Evolutionary conservation across 2,329 filamentous ascomycete species (phyloP), one percentile per base, ranked within the genome.

Genomic region (Nemania sp.): DNA sequence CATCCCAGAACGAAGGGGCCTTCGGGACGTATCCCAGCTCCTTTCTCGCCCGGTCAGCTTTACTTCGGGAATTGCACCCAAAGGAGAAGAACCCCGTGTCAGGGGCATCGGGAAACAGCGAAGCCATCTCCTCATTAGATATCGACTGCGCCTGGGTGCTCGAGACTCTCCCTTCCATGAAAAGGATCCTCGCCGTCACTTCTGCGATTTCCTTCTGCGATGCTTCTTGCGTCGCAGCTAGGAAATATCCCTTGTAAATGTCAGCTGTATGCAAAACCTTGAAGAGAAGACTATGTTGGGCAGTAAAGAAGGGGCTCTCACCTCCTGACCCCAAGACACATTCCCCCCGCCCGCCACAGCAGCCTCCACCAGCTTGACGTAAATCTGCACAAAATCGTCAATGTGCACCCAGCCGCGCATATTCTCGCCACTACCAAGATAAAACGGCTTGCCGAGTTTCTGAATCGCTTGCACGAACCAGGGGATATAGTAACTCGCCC

Each of bases 361-460:
- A 11, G 42, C 42, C 12, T 45, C 42, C 4, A 45, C 42, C 8
- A 45, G 11, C 15, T 22, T 15, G 17, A 45, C n/a, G 12, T 45
- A 45, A n/a, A 33, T 34, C 42, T 45, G 42, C 19, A 45, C 42
- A 3, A 45, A 45, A 34, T 45, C 42, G 19, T 34, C 19, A 22
- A 45, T 45, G 31, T 45, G 42, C 17, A 45, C 26, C 42, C 42
- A 45, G 42, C 42, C 28, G 26, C 26, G 26, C 17, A 34, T 45
- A 30, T 45, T 45, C 28, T 26, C 22, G 14, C 42, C 42, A 20
- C n/a, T 19, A 17, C 15, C 11, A 14, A 34, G 28, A 23, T 45
- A 45, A 17, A 45, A 45, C 15, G 42, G 28, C 3, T 23, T 33
- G 15, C 28, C 28, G 1, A 23, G 15, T 23, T 33, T 45, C 31